These are phyloP conservation scores for Colletotrichum cereale DNA, from an alignment of 2,329 filamentous ascomycete species.

Conservation along the genomic window DNA sequence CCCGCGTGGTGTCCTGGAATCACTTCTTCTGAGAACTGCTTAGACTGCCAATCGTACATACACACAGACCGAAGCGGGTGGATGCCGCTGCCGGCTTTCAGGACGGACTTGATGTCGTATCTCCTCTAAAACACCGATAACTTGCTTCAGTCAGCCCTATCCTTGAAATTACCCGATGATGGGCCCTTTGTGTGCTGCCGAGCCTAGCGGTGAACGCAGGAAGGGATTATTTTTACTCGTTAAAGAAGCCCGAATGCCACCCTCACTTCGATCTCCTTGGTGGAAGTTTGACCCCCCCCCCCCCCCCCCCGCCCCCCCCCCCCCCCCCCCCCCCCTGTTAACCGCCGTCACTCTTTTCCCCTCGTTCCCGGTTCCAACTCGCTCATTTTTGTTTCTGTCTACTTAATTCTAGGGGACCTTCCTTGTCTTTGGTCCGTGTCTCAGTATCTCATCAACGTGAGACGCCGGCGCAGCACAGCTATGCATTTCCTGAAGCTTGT, in stretches of 20 bases:
- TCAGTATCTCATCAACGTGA: conserved; percentile 19
- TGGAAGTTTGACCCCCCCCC: no score
- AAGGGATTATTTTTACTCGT: conserved; percentile 22
- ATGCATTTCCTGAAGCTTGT: conserved; percentile 37
- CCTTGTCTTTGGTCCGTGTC: not conserved
- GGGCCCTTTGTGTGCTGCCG: conserved; percentile 18
- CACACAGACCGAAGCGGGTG: conserved; percentile 20
- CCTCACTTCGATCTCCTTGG: not conserved
- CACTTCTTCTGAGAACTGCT: conserved; percentile 9
- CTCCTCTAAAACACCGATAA: conserved; percentile 10
- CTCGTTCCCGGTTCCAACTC: conserved; percentile 19
- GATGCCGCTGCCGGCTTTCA: not conserved
- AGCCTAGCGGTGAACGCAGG: conserved; percentile 18
- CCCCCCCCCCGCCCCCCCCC: no score
- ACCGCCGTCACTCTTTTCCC: conserved; percentile 29
- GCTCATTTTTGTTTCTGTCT: not conserved
- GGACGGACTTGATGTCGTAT: conserved; percentile 18
- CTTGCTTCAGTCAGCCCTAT: conserved; percentile 35
- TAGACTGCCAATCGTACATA: conserved; percentile 13
- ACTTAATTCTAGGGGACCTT: conserved; percentile 11
- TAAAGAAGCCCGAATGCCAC: conserved; percentile 34
- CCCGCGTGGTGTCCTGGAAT: conserved; percentile 4
- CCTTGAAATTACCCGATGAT: conserved; percentile 27
- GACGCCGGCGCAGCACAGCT: conserved; percentile 11
- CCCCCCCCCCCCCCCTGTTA: conserved; percentile 31